Conservation (phyloP, 2,329 filamentous ascomycete genomes). For the Sclerotinia subarctica region DNA sequence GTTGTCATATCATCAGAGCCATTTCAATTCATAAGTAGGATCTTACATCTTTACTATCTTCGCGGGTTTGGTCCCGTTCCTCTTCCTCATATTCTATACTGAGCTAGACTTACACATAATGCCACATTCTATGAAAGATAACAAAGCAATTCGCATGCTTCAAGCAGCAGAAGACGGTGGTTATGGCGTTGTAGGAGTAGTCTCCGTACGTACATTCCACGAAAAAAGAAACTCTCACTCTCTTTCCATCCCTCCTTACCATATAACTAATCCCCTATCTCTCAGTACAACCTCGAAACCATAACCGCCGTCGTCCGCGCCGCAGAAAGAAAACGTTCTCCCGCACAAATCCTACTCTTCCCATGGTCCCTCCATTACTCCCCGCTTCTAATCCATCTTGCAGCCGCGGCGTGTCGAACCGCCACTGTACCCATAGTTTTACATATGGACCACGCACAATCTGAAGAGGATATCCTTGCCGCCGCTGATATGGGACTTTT, state of each 20-base stretch:
- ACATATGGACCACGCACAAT: conserved; percentile 65
- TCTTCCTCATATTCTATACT: neutral
- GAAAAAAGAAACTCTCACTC: no score
- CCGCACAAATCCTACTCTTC: conserved; percentile 68
- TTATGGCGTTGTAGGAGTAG: conserved; percentile 53
- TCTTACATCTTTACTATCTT: neutral
- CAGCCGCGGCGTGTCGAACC: conserved; percentile 50
- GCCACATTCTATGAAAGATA: conserved; percentile 8
- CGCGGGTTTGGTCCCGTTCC: no score
- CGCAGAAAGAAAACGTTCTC: conserved; percentile 63
- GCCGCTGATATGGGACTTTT: conserved; percentile 57
- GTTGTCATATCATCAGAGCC: neutral
- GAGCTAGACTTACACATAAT: neutral
- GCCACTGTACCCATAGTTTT: conserved; percentile 59
- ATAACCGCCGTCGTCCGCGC: conserved; percentile 66
- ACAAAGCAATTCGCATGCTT: conserved; percentile 20
- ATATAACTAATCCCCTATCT: neutral
- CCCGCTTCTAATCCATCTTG: conserved; percentile 51
- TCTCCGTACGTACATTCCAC: conserved; percentile 41
- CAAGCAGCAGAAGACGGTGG: conserved; percentile 49
- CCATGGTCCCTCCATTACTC: conserved; percentile 66
- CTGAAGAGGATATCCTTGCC: conserved; percentile 53
- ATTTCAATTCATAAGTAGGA: neutral
- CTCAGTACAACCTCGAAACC: conserved; percentile 64
- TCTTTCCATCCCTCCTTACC: neutral